phyloP scores from a whole-genome alignment of 306 rosid genomes.

The Malus orientalis region DNA sequence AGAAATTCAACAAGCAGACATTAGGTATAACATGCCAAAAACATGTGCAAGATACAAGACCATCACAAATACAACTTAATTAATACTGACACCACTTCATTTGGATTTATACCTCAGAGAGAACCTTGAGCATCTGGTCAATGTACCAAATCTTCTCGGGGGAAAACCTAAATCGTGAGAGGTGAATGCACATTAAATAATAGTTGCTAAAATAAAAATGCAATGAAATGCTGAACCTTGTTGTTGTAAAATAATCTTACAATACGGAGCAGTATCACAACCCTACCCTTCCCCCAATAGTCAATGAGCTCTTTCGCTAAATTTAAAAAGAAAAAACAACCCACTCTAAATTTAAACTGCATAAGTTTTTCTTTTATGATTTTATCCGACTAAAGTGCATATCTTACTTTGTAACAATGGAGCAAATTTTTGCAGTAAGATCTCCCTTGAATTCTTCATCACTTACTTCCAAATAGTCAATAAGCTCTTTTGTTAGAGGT shows the following conservation, averaged over 20 bases:
- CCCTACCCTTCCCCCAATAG: not conserved
- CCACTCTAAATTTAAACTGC: not conserved
- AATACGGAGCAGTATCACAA: not conserved
- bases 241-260: not conserved
- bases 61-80: not conserved
- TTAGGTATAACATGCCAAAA: not conserved
- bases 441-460: conserved; percentile 86
- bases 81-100: conserved; percentile 13
- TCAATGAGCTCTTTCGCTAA: not conserved
- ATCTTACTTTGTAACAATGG: conserved; percentile 84
- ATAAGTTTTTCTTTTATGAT: not conserved
- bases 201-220: not conserved
- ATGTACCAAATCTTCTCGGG: conserved; percentile 97
- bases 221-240: not conserved
- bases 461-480: conserved; percentile 83
- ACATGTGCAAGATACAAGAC: not conserved
- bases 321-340: not conserved
- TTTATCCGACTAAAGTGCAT: not conserved
- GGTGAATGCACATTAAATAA: conserved; percentile 23
- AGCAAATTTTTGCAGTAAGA: conserved; percentile 90
- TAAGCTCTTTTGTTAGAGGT: conserved; percentile 78
- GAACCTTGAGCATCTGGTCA: conserved; percentile 98
- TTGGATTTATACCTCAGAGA: conserved; percentile 77
- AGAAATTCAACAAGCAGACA: not conserved
- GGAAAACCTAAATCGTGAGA: conserved; percentile 70